These are phyloP conservation scores for Malassezia brasiliensis DNA, from an alignment of 1,284 basidiomycete genomes.

Conservation along the genomic window DNA sequence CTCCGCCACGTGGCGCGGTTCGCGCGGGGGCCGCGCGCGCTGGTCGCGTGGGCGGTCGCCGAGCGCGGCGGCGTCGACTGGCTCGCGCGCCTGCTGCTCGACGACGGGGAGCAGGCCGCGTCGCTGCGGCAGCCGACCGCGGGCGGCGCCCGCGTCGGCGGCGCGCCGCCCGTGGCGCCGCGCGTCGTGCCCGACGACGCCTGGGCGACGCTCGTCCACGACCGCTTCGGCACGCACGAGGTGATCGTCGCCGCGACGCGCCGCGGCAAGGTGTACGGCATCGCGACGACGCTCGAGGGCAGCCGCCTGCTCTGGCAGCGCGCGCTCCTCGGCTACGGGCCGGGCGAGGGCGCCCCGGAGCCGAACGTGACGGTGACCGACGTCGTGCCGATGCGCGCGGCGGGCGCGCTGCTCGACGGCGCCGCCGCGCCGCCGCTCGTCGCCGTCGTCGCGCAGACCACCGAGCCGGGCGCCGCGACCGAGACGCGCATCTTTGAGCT, in stretches of 20 bases:
- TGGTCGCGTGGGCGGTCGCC: background rate
- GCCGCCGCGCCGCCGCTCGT: conserved; percentile 20
- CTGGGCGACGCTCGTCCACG: conserved; percentile 47
- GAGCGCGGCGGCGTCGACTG: background rate
- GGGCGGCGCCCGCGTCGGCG: conserved; percentile 7
- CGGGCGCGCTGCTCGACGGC: conserved; percentile 27
- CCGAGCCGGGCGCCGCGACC: conserved; percentile 18
- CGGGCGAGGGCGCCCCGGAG: conserved; percentile 32
- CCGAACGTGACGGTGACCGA: conserved; percentile 31
- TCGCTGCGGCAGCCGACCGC: conserved; percentile 3
- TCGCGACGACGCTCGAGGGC: conserved; percentile 64
- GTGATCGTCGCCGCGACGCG: conserved; percentile 65
- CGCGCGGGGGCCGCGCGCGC: too few relatives aligned
- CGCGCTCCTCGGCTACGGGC: conserved; percentile 39
- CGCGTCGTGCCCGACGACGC: conserved; percentile 24
- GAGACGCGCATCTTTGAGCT: conserved; percentile 41
- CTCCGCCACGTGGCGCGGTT: conserved; percentile 26
- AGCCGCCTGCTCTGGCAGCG: conserved; percentile 39
- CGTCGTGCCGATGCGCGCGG: conserved; percentile 30
- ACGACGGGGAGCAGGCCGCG: background rate
- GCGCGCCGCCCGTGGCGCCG: conserved; percentile 19
- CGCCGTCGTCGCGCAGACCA: conserved; percentile 36
- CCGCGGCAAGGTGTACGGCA: conserved; percentile 67
- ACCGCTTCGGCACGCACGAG: conserved; percentile 79
- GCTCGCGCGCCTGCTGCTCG: conserved; percentile 3